Evolutionary conservation across 441 rosid genomes (phyloP).

Genomic region (Breynia disticha): DNA sequence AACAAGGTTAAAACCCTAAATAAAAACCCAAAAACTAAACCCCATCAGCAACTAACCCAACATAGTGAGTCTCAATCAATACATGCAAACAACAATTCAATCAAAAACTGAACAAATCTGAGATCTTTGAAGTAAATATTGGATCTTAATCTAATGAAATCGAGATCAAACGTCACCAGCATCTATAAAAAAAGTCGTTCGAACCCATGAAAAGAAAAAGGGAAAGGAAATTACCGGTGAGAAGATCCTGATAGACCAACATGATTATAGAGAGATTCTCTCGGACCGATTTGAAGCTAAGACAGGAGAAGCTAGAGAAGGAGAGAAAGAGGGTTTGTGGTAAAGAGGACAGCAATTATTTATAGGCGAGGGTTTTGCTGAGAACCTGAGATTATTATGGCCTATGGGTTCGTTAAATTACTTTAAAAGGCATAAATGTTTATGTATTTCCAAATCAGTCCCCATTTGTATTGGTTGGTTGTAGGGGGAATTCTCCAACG

Average conservation of each 20-base stretch:
- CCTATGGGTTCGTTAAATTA: conserved; percentile 6
- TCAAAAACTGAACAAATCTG: not conserved
- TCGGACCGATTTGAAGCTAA: conserved; percentile 17
- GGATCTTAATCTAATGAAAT: too few relatives aligned
- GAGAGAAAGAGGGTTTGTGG: conserved; percentile 7
- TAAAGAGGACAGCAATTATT: not conserved
- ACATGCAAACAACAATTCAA: not conserved
- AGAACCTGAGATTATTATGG: too few relatives aligned
- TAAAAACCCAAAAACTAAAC: too few relatives aligned
- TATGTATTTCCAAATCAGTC: conserved; percentile 3
- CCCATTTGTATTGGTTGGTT: not conserved
- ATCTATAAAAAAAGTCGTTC: not conserved
- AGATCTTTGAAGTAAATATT: too few relatives aligned
- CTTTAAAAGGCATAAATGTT: conserved; percentile 4
- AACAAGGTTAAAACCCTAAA: not conserved
- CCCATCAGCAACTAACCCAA: too few relatives aligned
- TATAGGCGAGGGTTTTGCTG: conserved; percentile 37
- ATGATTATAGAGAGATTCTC: conserved; percentile 27
- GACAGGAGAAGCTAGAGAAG: conserved; percentile 14
- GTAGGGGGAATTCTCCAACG: not conserved
- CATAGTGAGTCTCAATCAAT: too few relatives aligned
- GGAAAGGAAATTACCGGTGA: conserved; percentile 32
- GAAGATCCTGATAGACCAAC: conserved; percentile 77
- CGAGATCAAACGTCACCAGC: not conserved
- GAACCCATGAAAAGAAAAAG: not conserved